Conservation (phyloP, 2,329 filamentous ascomycete genomes). For the Ophiocordyceps camponoti-leonardi region DNA sequence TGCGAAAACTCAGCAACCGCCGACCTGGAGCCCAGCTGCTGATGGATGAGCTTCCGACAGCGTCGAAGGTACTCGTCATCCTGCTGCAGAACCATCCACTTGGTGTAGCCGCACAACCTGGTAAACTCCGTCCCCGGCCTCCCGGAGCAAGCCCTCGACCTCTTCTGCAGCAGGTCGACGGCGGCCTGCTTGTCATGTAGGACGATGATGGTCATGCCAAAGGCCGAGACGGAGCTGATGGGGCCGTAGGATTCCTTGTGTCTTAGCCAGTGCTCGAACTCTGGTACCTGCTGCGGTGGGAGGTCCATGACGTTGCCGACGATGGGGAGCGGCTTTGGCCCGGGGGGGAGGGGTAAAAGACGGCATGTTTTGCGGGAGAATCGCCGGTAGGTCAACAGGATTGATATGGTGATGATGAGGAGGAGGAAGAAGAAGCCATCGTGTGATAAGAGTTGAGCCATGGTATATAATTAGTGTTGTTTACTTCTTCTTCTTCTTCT, state of each 20-base stretch:
- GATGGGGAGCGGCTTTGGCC: constrained; percentile 3
- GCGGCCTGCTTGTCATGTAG: constrained; percentile 19
- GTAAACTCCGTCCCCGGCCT: neutral
- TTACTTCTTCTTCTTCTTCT: no score
- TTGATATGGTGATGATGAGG: no score
- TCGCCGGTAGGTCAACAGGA: no score
- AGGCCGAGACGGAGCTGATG: constrained; percentile 16
- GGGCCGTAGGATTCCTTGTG: constrained; percentile 22
- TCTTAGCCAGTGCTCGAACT: constrained; percentile 4
- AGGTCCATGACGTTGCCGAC: constrained; percentile 3
- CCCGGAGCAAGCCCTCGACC: neutral
- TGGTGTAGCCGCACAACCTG: neutral
- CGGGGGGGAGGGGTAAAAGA: constrained; percentile 3
- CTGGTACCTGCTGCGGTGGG: neutral
- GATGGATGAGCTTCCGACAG: neutral
- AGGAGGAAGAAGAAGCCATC: no score
- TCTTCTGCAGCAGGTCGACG: constrained; percentile 17
- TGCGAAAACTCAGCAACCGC: neutral
- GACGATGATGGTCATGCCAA: constrained; percentile 23
- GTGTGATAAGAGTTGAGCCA: no score
- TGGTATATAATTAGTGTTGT: no score
- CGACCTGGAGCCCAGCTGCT: neutral
- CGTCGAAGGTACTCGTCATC: neutral
- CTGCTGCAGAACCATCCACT: neutral
- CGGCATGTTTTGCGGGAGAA: no score